Evolutionary conservation across 2,329 filamentous ascomycete genomes (phyloP).

Genomic region (Fusarium sacchari): DNA sequence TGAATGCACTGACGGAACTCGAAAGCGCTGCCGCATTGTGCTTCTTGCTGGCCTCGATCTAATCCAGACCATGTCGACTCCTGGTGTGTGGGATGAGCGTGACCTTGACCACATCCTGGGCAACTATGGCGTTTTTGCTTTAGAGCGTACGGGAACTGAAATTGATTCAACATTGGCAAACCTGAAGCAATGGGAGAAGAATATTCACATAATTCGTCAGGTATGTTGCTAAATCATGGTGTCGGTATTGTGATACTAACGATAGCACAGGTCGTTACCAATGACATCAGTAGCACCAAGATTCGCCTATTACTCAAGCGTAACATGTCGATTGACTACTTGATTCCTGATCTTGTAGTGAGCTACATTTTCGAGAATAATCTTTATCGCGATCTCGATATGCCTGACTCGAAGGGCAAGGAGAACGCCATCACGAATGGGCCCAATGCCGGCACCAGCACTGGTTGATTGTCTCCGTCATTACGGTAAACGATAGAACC

Average conservation of each 20-base stretch:
- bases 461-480: slow-evolving; percentile 36
- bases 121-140: slow-evolving; percentile 83
- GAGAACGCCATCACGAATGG: slow-evolving; percentile 25
- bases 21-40: slow-evolving; percentile 76
- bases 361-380: slow-evolving; percentile 76
- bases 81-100: slow-evolving; percentile 81
- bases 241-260: slow-evolving; percentile 12
- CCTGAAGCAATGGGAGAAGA: slow-evolving; percentile 83
- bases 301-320: slow-evolving; percentile 83
- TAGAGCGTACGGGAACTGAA: slow-evolving; percentile 89
- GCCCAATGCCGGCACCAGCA: slow-evolving; percentile 39
- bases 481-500: slow-evolving; percentile 14
- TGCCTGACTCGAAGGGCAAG: slow-evolving; percentile 42
- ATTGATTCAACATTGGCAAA: slow-evolving; percentile 88
- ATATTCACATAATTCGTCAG: slow-evolving; percentile 83
- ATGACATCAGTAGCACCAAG: slow-evolving; percentile 84
- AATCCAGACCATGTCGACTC: slow-evolving; percentile 77
- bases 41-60: slow-evolving; percentile 83
- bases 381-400: slow-evolving; percentile 66
- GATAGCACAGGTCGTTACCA: slow-evolving; percentile 72
- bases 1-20: slow-evolving; percentile 71
- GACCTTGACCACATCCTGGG: slow-evolving; percentile 91
- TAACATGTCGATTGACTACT: slow-evolving; percentile 83
- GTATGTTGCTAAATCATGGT: slow-evolving; percentile 21
- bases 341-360: slow-evolving; percentile 76